These are phyloP conservation scores for Raffaelea arxii DNA, from an alignment of 2,329 filamentous ascomycete genomes.

Conservation along the genomic window DNA sequence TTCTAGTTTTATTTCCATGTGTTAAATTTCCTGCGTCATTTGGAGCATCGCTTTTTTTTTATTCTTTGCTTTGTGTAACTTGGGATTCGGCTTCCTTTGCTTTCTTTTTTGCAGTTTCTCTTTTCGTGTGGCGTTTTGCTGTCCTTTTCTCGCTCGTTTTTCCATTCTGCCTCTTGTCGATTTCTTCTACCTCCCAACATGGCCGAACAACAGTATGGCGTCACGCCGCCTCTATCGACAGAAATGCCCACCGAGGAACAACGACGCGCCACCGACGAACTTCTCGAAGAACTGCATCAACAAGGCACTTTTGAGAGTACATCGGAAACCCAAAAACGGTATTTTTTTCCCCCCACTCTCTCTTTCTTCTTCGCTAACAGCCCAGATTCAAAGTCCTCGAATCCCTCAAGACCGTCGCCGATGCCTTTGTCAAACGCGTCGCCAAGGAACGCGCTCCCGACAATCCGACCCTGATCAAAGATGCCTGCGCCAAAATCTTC, in stretches of 20 bases:
- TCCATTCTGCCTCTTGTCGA: not conserved
- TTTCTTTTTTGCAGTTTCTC: not conserved
- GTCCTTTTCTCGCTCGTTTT: not conserved
- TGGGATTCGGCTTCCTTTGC: no score
- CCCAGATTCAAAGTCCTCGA: slow-evolving; percentile 60
- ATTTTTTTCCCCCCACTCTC: no score
- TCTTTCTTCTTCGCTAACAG: not conserved
- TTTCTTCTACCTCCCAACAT: not conserved
- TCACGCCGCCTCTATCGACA: slow-evolving; percentile 76
- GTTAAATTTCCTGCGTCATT: no score
- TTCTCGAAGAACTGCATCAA: slow-evolving; percentile 74
- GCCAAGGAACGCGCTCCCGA: slow-evolving; percentile 62
- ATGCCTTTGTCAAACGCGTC: slow-evolving; percentile 80
- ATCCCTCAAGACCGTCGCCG: slow-evolving; percentile 67
- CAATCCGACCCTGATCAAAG: slow-evolving; percentile 67
- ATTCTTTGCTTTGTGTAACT: not conserved
- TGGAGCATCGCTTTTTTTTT: not conserved
- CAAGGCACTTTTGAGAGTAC: slow-evolving; percentile 88
- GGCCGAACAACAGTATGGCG: slow-evolving; percentile 39
- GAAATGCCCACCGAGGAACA: slow-evolving; percentile 69
- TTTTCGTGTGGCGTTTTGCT: not conserved
- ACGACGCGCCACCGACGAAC: slow-evolving; percentile 62
- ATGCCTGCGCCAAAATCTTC: slow-evolving; percentile 85
- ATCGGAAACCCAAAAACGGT: slow-evolving; percentile 78
- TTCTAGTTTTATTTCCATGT: not conserved